Percentiles rank a stretch among this genome's conserved stretches.
Evolutionary conservation across 2,329 filamentous ascomycete species (phyloP).

Genomic region (Paracoccidioides lutzii): DNA sequence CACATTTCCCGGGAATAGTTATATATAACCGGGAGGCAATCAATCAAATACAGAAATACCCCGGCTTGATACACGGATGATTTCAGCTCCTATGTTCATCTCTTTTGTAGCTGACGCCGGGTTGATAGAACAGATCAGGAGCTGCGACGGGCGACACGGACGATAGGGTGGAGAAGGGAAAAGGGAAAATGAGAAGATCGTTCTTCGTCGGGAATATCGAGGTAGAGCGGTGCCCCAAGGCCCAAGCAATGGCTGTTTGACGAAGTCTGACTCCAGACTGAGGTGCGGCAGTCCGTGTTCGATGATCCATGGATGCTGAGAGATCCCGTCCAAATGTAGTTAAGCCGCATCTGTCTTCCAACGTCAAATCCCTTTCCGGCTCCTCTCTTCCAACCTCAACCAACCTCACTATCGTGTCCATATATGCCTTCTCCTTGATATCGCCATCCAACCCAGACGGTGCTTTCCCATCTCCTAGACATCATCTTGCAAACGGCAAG

Average conservation of each 20-base stretch:
- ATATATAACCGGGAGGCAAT: too few species aligned
- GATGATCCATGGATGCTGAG: background rate
- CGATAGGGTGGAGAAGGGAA: background rate
- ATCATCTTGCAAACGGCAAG: background rate
- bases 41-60: background rate
- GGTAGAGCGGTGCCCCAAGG: background rate
- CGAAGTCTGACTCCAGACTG: background rate
- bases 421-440: background rate
- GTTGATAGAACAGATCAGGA: background rate
- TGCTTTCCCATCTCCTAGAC: background rate
- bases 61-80: background rate
- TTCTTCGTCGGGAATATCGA: background rate
- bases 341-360: background rate
- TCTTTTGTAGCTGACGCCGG: background rate
- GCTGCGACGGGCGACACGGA: background rate
- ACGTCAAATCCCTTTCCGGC: background rate
- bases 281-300: constrained; percentile 7
- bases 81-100: background rate
- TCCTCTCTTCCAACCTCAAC: background rate
- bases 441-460: background rate
- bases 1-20: too few species aligned
- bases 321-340: background rate
- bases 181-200: background rate
- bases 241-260: background rate
- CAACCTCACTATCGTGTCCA: background rate